Conservation (phyloP, 176 grass and related monocot genomes). For the Rhynchospora tenuis region DNA sequence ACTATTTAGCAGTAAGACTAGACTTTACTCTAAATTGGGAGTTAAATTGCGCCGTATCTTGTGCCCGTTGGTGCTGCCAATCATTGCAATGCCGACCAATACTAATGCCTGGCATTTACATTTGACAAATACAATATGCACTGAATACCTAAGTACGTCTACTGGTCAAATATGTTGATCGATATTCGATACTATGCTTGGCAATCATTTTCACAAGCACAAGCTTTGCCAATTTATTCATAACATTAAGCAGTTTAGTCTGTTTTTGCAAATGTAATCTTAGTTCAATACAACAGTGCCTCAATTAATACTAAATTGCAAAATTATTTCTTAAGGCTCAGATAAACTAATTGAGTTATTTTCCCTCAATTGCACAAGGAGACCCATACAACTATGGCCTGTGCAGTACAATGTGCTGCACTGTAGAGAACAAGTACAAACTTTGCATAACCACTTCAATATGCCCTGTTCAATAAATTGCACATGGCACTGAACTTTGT, state of each 20-base stretch:
- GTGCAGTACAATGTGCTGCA: background rate
- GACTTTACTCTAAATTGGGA: background rate
- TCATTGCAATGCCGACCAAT: background rate
- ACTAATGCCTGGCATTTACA: background rate
- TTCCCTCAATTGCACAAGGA: background rate
- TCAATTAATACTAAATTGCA: background rate
- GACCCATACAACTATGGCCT: background rate
- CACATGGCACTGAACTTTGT: background rate
- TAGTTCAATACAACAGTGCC: background rate
- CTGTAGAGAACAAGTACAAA: background rate
- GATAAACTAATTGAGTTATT: background rate
- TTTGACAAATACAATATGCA: background rate
- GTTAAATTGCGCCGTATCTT: background rate
- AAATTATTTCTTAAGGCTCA: background rate
- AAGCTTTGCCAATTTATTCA: background rate
- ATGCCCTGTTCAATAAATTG: background rate
- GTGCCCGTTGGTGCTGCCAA: background rate
- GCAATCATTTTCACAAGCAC: background rate
- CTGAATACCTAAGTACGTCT: background rate
- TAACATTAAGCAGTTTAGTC: background rate
- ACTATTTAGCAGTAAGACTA: background rate
- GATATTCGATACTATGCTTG: background rate
- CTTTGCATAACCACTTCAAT: background rate
- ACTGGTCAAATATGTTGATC: background rate
- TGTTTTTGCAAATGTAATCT: background rate